Conservation (phyloP, 2,329 filamentous ascomycete genomes). For the Fusarium domesticum region DNA sequence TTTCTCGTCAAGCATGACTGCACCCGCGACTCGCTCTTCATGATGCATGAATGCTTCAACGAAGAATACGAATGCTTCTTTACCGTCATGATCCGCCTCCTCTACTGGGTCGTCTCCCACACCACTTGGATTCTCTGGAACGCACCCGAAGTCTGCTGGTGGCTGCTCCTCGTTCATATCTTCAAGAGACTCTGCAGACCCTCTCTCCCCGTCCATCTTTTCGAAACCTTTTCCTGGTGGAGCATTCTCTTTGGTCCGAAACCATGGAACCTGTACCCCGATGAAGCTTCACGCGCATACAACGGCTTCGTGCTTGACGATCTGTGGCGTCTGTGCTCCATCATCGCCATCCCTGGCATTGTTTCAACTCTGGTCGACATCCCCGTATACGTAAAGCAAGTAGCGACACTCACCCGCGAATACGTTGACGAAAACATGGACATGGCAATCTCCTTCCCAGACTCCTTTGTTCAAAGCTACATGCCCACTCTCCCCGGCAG, state of each 20-base stretch:
- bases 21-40: conserved; percentile 11
- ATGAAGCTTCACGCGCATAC: not conserved
- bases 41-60: conserved; percentile 8
- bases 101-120: not conserved
- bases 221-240: too few species aligned
- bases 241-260: not conserved
- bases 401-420: not conserved
- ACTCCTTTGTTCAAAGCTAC: not conserved
- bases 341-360: not conserved
- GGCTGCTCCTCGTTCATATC: conserved; percentile 1
- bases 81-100: not conserved
- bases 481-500: not conserved
- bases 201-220: too few species aligned
- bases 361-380: not conserved
- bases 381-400: not conserved
- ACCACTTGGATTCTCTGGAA: not conserved
- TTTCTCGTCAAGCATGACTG: conserved; percentile 7
- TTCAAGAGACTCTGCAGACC: not conserved
- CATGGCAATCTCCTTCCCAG: not conserved
- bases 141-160: conserved; percentile 1
- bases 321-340: not conserved
- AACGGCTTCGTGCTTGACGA: not conserved
- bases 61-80: conserved; percentile 10
- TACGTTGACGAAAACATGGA: not conserved
- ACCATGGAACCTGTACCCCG: not conserved